phyloP scores from a whole-genome alignment of 352 stramenopile genomes.

The Globisporangium emineosum region DNA sequence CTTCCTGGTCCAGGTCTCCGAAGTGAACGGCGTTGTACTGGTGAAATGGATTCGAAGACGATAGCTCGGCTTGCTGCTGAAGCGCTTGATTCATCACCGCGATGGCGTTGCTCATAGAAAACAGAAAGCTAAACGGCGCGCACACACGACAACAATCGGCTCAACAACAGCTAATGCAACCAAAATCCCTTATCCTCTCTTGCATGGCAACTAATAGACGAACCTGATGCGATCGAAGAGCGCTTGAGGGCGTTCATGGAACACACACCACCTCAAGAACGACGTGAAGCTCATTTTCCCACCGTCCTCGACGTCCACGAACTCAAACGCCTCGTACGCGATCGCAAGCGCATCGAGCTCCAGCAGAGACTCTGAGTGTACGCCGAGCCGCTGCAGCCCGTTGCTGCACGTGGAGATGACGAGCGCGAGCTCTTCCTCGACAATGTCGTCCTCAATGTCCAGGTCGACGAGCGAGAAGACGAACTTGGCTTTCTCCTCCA shows the following conservation, averaged over 20 bases:
- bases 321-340: constrained; percentile 68
- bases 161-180: not conserved
- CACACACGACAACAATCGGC: not conserved
- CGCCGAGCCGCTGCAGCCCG: constrained; percentile 35
- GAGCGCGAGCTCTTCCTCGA: constrained; percentile 66
- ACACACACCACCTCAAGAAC: constrained; percentile 68
- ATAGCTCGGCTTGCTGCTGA: constrained; percentile 13
- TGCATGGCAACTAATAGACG: not conserved
- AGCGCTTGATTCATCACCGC: constrained; percentile 31
- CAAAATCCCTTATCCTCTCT: not conserved
- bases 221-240: constrained; percentile 58
- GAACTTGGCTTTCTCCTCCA: constrained; percentile 52
- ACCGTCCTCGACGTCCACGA: constrained; percentile 50
- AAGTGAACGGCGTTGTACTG: constrained; percentile 38
- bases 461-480: constrained; percentile 71
- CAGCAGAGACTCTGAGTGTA: constrained; percentile 22
- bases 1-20: constrained; percentile 7
- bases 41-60: constrained; percentile 19
- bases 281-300: constrained; percentile 66
- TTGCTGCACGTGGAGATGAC: constrained; percentile 49
- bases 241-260: constrained; percentile 50
- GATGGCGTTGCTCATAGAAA: constrained; percentile 36
- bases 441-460: constrained; percentile 73
- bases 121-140: constrained; percentile 32
- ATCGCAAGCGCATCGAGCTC: constrained; percentile 54